phyloP scores from a whole-genome alignment of 306 rosid genomes.

The Rosa multiflora region DNA sequence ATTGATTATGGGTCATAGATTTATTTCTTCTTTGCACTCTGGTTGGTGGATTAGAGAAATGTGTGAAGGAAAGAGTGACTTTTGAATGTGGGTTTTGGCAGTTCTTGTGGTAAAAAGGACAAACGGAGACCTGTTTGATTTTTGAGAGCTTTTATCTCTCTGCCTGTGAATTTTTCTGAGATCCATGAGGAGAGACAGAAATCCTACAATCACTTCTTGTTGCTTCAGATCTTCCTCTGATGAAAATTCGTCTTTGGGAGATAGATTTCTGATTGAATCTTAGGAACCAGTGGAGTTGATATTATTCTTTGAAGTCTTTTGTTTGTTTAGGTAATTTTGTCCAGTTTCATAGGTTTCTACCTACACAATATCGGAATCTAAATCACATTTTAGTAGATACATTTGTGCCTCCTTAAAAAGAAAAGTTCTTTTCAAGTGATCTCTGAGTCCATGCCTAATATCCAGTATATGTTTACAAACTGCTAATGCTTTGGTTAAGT shows the following conservation, averaged over 20 bases:
- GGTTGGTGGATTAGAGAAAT: constrained; percentile 18
- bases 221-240: constrained; percentile 48
- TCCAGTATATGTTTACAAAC: background rate
- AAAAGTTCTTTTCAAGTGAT: background rate
- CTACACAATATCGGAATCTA: background rate
- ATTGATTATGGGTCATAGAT: background rate
- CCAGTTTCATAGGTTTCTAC: background rate
- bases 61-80: constrained; percentile 6
- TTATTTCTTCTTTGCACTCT: background rate
- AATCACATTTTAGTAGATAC: background rate
- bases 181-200: constrained; percentile 27
- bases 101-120: background rate
- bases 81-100: constrained; percentile 22
- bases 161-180: constrained; percentile 26
- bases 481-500: background rate
- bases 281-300: constrained; percentile 10
- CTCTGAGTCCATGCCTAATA: background rate
- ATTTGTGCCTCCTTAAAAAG: constrained; percentile 1
- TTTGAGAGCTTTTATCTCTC: background rate
- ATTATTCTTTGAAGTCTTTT: background rate
- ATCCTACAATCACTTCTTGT: constrained; percentile 5
- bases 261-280: constrained; percentile 17
- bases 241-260: constrained; percentile 10
- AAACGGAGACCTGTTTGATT: background rate
- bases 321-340: constrained; percentile 2